Evolutionary conservation across 2,329 filamentous ascomycete species (phyloP), one percentile per base, ranked within the genome.

Genomic region (Microcera coccophila): DNA sequence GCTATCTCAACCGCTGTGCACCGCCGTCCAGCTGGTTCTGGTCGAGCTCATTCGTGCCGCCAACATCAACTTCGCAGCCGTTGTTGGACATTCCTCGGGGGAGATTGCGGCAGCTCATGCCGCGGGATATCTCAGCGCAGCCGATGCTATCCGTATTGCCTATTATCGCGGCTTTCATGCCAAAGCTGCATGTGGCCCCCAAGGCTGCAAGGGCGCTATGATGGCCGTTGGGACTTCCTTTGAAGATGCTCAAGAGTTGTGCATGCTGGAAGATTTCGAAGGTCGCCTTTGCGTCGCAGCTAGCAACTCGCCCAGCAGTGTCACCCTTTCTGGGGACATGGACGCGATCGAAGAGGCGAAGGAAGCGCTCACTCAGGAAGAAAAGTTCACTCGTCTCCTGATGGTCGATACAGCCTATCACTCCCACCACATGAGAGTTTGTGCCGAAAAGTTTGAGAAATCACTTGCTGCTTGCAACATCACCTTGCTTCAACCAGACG

Each of bases 11-110:
- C 42, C 48, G 16, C 19, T 40, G 4, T 42, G 31, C 8, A 52
- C 48, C 1, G 75, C 76, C 0, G 32, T 81, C 1, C 78, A 81
- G 49, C 63, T 81, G 2, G 75, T 61, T 0, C 50, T 75, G 3
- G 66, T 64, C 3, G 55, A 71, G 5, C 50, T 69, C 0, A 53
- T 70, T 4, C 45, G 22, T 7, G 57, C 1, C 58, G 48, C 1
- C 62, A 58, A 48, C 52, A 36, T 37, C 0, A 62, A 66, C 0
- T 14, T 47, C 22, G 7, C 7, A 2, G 60, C 59, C 1, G 63
- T 70, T 4, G 48, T 65, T 2, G 67, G 68, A 1, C 67, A 71
- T 35, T 69, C 66, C 1, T 62, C 56, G 4, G 68, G 68, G 2
- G 67, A 70, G 41, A 68, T 70, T 15, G 65, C 61, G 0, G 68